Conservation (phyloP, 352 stramenopile genomes). For the Pythium sp. region DNA sequence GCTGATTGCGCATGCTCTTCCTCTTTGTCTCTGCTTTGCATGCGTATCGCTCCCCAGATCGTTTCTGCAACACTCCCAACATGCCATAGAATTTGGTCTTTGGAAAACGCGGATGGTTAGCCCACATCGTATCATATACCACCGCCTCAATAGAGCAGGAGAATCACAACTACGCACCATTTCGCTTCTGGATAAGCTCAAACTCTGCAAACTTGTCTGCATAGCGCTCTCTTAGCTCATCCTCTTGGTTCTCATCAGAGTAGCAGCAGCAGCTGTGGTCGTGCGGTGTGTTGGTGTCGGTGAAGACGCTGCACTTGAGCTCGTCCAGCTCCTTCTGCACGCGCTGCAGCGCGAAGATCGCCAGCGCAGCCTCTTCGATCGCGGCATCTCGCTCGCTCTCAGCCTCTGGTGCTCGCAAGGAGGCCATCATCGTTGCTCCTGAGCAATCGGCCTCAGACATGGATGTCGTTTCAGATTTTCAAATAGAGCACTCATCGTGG, state of each 20-base stretch:
- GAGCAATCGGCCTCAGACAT: neutral
- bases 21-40: neutral
- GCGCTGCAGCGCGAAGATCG: conserved; percentile 15
- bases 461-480: neutral
- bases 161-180: neutral
- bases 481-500: no score
- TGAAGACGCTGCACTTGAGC: neutral
- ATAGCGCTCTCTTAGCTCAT: neutral
- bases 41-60: conserved; percentile 19
- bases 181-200: neutral
- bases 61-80: conserved; percentile 20
- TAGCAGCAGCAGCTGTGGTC: neutral
- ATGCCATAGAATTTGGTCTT: conserved; percentile 25
- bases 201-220: neutral
- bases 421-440: neutral
- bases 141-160: neutral
- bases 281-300: neutral
- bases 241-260: neutral
- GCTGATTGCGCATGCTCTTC: no score
- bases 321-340: conserved; percentile 6
- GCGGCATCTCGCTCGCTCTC: conserved; percentile 32
- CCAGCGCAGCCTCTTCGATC: conserved; percentile 29
- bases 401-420: neutral
- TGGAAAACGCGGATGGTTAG: neutral
- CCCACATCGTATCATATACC: neutral